Evolutionary conservation across 345 rosid genomes (phyloP).

Genomic region (Euphorbia pulcherrima): DNA sequence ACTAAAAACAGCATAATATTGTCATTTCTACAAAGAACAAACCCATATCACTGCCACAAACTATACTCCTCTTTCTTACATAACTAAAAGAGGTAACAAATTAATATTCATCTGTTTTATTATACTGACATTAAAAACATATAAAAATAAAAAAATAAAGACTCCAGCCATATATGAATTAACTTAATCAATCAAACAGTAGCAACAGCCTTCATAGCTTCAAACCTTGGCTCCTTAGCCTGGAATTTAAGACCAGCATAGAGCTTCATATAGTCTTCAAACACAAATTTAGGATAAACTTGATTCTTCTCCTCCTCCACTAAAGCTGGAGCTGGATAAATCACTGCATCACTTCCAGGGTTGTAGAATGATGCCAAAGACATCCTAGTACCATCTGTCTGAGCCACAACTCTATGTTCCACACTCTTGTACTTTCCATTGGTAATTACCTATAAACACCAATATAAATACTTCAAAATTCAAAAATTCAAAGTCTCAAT

Average conservation of each 20-base stretch:
- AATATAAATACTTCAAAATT: not conserved
- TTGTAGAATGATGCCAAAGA: slow-evolving; percentile 91
- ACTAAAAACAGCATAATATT: not conserved
- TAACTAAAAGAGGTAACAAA: not conserved
- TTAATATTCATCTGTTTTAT: not conserved
- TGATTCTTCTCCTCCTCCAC: slow-evolving; percentile 39
- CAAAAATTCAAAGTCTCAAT: not conserved
- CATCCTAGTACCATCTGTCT: slow-evolving; percentile 68
- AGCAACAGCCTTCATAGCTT: slow-evolving; percentile 71
- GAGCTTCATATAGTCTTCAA: slow-evolving; percentile 86
- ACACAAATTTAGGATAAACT: slow-evolving; percentile 71
- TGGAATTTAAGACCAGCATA: slow-evolving; percentile 72
- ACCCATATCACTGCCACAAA: not conserved
- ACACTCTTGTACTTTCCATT: slow-evolving; percentile 93
- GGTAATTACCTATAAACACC: slow-evolving; percentile 58
- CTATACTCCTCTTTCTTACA: not conserved
- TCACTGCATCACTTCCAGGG: slow-evolving; percentile 82
- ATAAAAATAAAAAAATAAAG: not conserved
- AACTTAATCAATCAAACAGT: slow-evolving; percentile 25
- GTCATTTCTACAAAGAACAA: not conserved
- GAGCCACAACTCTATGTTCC: slow-evolving; percentile 79
- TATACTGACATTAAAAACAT: not conserved
- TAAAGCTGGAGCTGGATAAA: slow-evolving; percentile 70
- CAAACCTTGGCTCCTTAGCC: slow-evolving; percentile 91
- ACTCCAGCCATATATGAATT: not conserved